These are phyloP conservation scores for Oxytropis ochrocephala DNA, from an alignment of 306 rosid species.

Conservation along the genomic window DNA sequence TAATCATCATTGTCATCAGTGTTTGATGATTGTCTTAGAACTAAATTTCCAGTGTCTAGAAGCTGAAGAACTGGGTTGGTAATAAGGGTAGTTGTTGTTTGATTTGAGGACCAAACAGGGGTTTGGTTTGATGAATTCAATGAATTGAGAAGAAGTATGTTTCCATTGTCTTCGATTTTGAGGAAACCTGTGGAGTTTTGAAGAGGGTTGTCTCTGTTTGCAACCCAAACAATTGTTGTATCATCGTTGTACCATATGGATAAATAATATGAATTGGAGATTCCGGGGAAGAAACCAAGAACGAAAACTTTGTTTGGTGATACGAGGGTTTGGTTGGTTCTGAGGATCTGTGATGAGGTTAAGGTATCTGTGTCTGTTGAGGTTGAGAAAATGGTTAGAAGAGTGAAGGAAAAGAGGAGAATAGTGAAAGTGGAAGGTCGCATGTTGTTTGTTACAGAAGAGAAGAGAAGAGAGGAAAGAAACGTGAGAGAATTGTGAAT, in stretches of 20 bases:
- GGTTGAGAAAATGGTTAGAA: neutral
- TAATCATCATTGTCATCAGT: neutral
- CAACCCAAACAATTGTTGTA: conserved; percentile 56
- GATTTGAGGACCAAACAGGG: conserved; percentile 43
- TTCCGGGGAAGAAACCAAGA: conserved; percentile 39
- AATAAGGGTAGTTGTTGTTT: neutral
- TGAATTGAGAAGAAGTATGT: conserved; percentile 29
- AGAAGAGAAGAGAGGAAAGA: neutral
- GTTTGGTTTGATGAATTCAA: neutral
- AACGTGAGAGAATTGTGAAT: neutral
- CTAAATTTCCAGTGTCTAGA: conserved; percentile 53
- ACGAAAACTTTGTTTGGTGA: conserved; percentile 39
- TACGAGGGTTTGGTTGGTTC: conserved; percentile 36
- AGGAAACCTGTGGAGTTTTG: conserved; percentile 28
- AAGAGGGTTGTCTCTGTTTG: conserved; percentile 67
- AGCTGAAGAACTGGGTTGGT: conserved; percentile 38
- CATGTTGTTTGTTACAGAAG: conserved; percentile 42
- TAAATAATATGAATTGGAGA: conserved; percentile 37
- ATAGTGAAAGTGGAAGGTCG: neutral
- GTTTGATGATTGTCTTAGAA: conserved; percentile 28
- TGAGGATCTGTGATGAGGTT: conserved; percentile 36
- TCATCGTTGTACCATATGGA: conserved; percentile 53
- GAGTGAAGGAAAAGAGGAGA: conserved; percentile 17
- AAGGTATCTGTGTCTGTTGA: conserved; percentile 36
- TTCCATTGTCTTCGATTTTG: conserved; percentile 32